Conservation (phyloP, 106 monocot genomes). For the Gastrodia elata region DNA sequence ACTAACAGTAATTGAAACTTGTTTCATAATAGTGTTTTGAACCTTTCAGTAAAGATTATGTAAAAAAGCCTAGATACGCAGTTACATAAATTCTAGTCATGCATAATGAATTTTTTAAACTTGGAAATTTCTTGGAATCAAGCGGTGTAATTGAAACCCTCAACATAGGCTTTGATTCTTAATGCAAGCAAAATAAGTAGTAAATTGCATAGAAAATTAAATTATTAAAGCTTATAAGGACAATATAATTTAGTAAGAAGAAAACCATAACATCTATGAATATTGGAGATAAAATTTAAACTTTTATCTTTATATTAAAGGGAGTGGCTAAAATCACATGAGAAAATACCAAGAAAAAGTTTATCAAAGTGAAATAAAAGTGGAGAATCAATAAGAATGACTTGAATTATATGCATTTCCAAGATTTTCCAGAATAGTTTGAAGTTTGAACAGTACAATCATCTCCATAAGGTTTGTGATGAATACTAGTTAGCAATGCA, state of each 20-base stretch:
- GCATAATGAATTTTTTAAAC: no score
- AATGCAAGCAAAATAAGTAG: not conserved
- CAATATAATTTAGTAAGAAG: no score
- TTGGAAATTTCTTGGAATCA: no score
- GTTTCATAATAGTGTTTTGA: no score
- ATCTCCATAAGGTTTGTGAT: not conserved
- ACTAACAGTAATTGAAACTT: not conserved
- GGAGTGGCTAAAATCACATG: not conserved
- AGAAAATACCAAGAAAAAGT: not conserved
- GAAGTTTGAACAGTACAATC: not conserved
- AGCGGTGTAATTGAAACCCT: not conserved
- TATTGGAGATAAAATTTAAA: not conserved
- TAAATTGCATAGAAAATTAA: no score
- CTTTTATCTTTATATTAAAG: not conserved
- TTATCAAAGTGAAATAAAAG: not conserved
- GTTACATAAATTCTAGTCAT: not conserved
- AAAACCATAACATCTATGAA: not conserved
- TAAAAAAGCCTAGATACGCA: not conserved
- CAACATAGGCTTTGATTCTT: not conserved
- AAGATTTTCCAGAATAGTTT: not conserved
- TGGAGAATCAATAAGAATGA: not conserved
- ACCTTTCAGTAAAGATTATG: not conserved
- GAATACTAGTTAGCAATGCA: not conserved
- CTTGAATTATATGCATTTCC: not conserved
- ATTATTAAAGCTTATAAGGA: no score